Percentiles rank a stretch among this genome's conserved stretches.
phyloP scores from a whole-genome alignment of 2,329 filamentous ascomycete species.

The Helotiales sp. region DNA sequence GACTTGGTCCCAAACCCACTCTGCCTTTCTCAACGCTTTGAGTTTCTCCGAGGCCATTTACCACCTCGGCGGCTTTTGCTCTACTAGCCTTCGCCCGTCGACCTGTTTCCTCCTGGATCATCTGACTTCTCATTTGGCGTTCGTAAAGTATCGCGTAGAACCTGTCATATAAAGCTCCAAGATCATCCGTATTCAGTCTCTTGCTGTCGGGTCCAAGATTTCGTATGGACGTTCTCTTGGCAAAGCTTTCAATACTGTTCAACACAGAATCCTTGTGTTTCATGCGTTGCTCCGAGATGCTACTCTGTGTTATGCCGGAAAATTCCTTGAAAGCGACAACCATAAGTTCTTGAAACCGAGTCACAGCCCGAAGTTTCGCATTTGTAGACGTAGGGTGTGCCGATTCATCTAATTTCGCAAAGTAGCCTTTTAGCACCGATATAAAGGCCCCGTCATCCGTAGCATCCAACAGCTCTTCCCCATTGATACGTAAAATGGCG shows the following conservation, averaged over 20 bases:
- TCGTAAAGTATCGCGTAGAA: slow-evolving; percentile 94
- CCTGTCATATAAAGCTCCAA: slow-evolving; percentile 87
- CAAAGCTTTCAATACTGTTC: slow-evolving; percentile 95
- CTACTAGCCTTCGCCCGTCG: slow-evolving; percentile 63
- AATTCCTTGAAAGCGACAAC: slow-evolving; percentile 99
- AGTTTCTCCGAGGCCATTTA: slow-evolving; percentile 39
- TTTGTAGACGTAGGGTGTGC: slow-evolving; percentile 96
- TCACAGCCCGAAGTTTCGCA: slow-evolving; percentile 88
- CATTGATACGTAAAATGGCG: slow-evolving; percentile 96
- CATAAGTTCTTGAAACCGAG: slow-evolving; percentile 96
- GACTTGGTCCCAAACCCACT: slow-evolving; percentile 84
- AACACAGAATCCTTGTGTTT: slow-evolving; percentile 95
- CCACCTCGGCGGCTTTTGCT: slow-evolving; percentile 50
- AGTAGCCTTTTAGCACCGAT: slow-evolving; percentile 92
- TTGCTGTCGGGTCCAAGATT: slow-evolving; percentile 97
- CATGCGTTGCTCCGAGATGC: slow-evolving; percentile 81
- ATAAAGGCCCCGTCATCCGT: slow-evolving; percentile 96
- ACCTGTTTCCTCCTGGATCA: slow-evolving; percentile 74
- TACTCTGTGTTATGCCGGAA: slow-evolving; percentile 89
- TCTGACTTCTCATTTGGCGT: slow-evolving; percentile 77
- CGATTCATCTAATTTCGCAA: slow-evolving; percentile 88
- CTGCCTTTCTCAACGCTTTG: slow-evolving; percentile 76
- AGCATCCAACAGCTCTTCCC: slow-evolving; percentile 91
- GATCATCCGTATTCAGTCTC: slow-evolving; percentile 78
- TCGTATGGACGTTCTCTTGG: slow-evolving; percentile 92